phyloP scores from a whole-genome alignment of 768 basidiomycete genomes.

The Trametopsis cervina region DNA sequence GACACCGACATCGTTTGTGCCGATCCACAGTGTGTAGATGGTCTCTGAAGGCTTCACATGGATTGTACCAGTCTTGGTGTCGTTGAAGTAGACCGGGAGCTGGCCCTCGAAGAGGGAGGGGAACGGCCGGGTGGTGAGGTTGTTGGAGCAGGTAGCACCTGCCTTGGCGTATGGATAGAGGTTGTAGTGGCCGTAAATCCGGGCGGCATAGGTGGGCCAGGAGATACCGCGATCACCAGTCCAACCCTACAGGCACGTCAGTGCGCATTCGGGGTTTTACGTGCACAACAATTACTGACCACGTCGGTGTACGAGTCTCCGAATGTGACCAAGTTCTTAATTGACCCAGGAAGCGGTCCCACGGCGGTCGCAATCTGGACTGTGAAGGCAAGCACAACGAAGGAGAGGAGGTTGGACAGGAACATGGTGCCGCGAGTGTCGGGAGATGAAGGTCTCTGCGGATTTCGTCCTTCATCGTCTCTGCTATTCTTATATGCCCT shows the following conservation, averaged over 20 bases:
- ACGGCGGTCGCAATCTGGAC: neutral
- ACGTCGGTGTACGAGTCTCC: conserved; percentile 60
- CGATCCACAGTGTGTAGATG: conserved; percentile 62
- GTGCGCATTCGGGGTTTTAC: neutral
- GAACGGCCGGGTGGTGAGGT: conserved; percentile 49
- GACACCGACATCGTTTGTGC: conserved; percentile 50
- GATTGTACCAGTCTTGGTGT: conserved; percentile 35
- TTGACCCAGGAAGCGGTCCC: conserved; percentile 31
- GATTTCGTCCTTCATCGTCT: too few relatives aligned
- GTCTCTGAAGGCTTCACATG: conserved; percentile 37
- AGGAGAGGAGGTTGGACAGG: neutral
- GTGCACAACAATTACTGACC: conserved; percentile 5
- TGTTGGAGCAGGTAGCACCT: conserved; percentile 63
- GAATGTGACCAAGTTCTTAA: conserved; percentile 60
- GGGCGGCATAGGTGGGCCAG: conserved; percentile 58
- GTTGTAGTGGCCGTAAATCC: conserved; percentile 39
- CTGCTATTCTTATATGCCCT: too few relatives aligned
- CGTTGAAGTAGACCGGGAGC: conserved; percentile 44
- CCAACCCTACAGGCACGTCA: conserved; percentile 10
- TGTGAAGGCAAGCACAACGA: neutral
- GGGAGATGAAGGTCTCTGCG: too few relatives aligned
- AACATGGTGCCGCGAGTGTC: conserved; percentile 1
- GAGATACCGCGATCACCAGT: conserved; percentile 35
- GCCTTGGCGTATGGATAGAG: conserved; percentile 53
- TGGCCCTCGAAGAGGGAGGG: conserved; percentile 54